phyloP scores from a whole-genome alignment of 1,284 basidiomycete genomes.

The Sporisorium graminicola region DNA sequence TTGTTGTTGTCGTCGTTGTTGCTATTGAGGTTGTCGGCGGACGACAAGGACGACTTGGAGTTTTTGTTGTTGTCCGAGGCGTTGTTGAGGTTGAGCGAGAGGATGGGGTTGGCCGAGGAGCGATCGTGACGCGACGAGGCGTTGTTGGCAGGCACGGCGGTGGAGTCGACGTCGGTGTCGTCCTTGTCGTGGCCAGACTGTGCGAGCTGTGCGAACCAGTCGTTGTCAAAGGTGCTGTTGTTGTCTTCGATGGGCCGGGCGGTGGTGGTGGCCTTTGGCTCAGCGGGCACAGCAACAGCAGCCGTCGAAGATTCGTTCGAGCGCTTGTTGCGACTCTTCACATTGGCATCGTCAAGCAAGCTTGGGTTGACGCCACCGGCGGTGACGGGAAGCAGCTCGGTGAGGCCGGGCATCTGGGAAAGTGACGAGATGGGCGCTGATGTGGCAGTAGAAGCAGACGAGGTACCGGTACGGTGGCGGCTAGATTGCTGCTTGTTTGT shows the following conservation, averaged over 20 bases:
- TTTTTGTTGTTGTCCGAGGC: slow-evolving; percentile 17
- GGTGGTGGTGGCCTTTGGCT: slow-evolving; percentile 33
- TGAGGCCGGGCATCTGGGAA: slow-evolving; percentile 22
- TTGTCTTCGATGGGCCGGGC: slow-evolving; percentile 38
- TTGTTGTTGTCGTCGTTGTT: slow-evolving; percentile 25
- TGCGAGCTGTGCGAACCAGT: slow-evolving; percentile 55
- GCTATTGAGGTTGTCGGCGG: slow-evolving; percentile 4
- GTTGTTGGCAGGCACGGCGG: slow-evolving; percentile 1
- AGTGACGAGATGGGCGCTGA: slow-evolving; percentile 31
- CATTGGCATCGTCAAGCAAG: slow-evolving; percentile 28
- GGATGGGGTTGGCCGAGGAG: slow-evolving; percentile 38
- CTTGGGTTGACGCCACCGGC: slow-evolving; percentile 42
- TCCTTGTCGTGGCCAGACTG: slow-evolving; percentile 53
- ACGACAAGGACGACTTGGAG: slow-evolving; percentile 7
- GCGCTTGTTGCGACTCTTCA: slow-evolving; percentile 11
- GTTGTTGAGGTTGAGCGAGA: slow-evolving; percentile 44
- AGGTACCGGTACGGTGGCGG: neutral
- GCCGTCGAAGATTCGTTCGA: slow-evolving; percentile 12
- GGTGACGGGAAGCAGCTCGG: slow-evolving; percentile 32
- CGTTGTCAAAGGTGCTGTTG: slow-evolving; percentile 47
- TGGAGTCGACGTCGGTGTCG: slow-evolving; percentile 20
- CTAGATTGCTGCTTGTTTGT: slow-evolving; percentile 24
- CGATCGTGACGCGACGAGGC: slow-evolving; percentile 12
- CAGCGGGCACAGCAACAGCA: slow-evolving; percentile 23
- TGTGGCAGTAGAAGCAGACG: neutral